Percentiles rank a stretch among this genome's conserved stretches.
These are phyloP conservation scores for Pyrenophora tritici-repentis DNA, from an alignment of 2,329 filamentous ascomycete species.

Conservation along the genomic window DNA sequence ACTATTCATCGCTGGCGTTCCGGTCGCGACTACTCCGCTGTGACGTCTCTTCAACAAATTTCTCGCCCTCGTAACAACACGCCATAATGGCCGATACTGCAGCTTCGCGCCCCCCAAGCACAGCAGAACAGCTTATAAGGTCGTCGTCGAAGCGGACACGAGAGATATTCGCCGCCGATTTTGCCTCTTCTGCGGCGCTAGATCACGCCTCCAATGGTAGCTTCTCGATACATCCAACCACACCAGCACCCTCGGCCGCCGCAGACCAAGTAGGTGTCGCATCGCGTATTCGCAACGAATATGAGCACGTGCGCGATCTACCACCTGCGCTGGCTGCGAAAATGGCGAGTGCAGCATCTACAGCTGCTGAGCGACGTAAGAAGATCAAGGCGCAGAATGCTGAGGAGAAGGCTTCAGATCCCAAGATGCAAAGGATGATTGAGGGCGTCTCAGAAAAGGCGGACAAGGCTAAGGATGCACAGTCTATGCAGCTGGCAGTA, in stretches of 20 bases:
- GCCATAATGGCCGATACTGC: constrained; percentile 28
- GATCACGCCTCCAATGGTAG: constrained; percentile 47
- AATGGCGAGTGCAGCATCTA: constrained; percentile 66
- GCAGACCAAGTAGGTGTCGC: constrained; percentile 57
- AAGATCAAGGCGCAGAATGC: constrained; percentile 60
- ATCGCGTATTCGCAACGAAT: constrained; percentile 71
- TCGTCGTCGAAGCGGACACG: constrained; percentile 59
- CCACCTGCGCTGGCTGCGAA: constrained; percentile 80
- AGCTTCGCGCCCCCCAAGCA: constrained; percentile 23
- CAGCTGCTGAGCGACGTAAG: constrained; percentile 66
- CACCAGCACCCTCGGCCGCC: constrained; percentile 51
- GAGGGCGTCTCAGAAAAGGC: constrained; percentile 62
- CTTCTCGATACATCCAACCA: constrained; percentile 51
- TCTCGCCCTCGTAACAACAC: neutral
- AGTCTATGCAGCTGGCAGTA: constrained; percentile 64
- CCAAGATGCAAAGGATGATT: constrained; percentile 69
- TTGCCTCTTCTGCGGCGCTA: constrained; percentile 51
- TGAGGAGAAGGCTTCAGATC: constrained; percentile 55
- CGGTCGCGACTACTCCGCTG: neutral
- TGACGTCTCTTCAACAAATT: neutral
- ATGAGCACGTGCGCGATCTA: constrained; percentile 75
- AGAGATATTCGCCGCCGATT: constrained; percentile 60
- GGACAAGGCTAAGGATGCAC: constrained; percentile 50
- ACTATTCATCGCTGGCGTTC: neutral
- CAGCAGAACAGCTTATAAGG: constrained; percentile 41